phyloP scores from a whole-genome alignment of 1,284 basidiomycete species.

The Leccinum solheimii region DNA sequence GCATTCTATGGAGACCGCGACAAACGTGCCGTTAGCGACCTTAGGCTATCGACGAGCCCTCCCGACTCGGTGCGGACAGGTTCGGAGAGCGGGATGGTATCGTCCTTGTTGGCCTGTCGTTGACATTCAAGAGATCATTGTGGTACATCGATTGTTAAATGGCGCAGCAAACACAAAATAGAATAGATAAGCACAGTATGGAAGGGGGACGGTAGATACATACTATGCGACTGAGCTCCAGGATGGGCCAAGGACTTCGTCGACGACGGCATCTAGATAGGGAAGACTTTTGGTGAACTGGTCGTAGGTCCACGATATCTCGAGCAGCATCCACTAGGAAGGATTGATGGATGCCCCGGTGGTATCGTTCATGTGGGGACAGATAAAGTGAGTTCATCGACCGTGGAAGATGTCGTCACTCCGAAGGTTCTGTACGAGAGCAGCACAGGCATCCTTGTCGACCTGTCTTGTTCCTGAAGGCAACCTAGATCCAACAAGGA shows the following conservation, averaged over 20 bases:
- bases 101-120: slow-evolving; percentile 19
- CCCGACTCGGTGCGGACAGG: no score
- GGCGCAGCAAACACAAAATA: background rate
- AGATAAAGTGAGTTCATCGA: no score
- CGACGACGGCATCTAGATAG: slow-evolving; percentile 21
- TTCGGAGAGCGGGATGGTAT: no score
- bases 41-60: slow-evolving; percentile 18
- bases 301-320: slow-evolving; percentile 29
- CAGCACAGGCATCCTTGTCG: no score
- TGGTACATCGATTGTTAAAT: no score
- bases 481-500: no score
- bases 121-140: background rate
- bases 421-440: no score
- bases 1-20: slow-evolving; percentile 38
- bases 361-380: no score
- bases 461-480: no score
- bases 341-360: no score
- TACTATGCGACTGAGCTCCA: slow-evolving; percentile 12
- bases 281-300: slow-evolving; percentile 27
- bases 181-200: background rate
- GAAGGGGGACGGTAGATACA: background rate
- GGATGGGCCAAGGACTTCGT: slow-evolving; percentile 16
- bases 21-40: slow-evolving; percentile 45
- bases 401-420: no score
- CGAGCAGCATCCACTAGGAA: slow-evolving; percentile 32